Evolutionary conservation across 345 rosid species (phyloP), one percentile per base, ranked within the genome.

Genomic region (Melastoma malabathricum): DNA sequence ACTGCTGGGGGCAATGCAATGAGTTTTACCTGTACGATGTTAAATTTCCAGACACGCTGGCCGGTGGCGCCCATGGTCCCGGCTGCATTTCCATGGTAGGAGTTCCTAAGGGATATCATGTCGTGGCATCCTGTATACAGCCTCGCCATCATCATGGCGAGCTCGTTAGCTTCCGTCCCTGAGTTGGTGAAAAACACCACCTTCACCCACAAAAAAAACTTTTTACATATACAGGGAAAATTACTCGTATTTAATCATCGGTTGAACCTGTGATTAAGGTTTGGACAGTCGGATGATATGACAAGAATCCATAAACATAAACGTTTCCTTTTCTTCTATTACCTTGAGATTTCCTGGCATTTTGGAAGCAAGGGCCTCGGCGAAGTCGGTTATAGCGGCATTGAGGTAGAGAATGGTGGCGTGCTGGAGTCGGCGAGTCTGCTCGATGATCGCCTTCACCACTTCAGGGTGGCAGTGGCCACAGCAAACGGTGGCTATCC

Each of bases 401-500:
- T 88, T 88, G 51, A 84, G 85, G 59, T 93, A 93, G 22, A 93
- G 83, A 18, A 78, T 68, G 5, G 95, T 85, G 47, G 99, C 78
- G 79, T 93, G 97, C 45, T 93, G 99, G 50, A 93, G 59, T 56
- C 94, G 76, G 55, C 71, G 77, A 67, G 71, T 49, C 47, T 93
- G 99, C 46, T 73, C 66, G 48, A 79, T 71, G 0, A 88, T 77
- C 16, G 99, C 71, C 44, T 75, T 78, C n/a, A 85, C 72, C 47
- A 93, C 86, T 39, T 75, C 82, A 0, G 99, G 99, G 57, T 85
- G 97, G 57, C 97, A 81, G 72, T 93, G 97, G 2, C 99, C 95
- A 69, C 99, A 88, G 19, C 73, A 69, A 64, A 88, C 99, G 54
- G 88, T 82, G 10, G 99, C 99, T 44, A 93, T 93, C 53, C 99